Conservation (phyloP, 208 protist genomes). For the Leishmania martiniquensis region DNA sequence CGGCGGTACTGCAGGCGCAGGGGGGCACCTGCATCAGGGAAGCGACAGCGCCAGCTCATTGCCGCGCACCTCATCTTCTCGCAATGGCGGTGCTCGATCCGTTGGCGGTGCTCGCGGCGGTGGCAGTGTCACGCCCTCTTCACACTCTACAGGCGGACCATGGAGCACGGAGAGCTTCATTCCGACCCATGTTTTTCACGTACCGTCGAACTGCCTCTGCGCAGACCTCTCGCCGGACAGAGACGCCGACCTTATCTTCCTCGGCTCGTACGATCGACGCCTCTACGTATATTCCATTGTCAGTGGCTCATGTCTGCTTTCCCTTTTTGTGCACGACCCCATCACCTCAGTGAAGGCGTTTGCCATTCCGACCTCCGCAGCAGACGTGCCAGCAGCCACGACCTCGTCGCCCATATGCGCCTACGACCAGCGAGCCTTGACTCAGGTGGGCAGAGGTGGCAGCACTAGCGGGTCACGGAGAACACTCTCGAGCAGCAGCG, state of each 20-base stretch:
- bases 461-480: not conserved
- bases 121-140: not conserved
- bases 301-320: conserved; percentile 58
- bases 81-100: not conserved
- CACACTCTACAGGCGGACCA: not conserved
- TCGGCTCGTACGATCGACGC: conserved; percentile 77
- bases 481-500: conserved; percentile 1
- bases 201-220: conserved; percentile 83
- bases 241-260: conserved; percentile 52
- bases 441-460: not conserved
- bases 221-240: conserved; percentile 54
- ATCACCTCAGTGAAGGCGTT: conserved; percentile 79
- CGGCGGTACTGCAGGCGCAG: not conserved
- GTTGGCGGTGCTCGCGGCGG: conserved; percentile 1
- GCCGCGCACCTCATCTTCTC: not conserved
- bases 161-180: not conserved
- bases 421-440: conserved; percentile 9
- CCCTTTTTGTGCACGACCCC: conserved; percentile 75
- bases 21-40: not conserved
- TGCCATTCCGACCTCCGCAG: conserved; percentile 32
- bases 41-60: conserved; percentile 12
- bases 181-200: conserved; percentile 55
- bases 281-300: conserved; percentile 81
- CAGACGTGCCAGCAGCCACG: not conserved
- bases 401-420: conserved; percentile 19